Conservation (phyloP, 2,329 filamentous ascomycete species). For the Aureobasidium sp. region DNA sequence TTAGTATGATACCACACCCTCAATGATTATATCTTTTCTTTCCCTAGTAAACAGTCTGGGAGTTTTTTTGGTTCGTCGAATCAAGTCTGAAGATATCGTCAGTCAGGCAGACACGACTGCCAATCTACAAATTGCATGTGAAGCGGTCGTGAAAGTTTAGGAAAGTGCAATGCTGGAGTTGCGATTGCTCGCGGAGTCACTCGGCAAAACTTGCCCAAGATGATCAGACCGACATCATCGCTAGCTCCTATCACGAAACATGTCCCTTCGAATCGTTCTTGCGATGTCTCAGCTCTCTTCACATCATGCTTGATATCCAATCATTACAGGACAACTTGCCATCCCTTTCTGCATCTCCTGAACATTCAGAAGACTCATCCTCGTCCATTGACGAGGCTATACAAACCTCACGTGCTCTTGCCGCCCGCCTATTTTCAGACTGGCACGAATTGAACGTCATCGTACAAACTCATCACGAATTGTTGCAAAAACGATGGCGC, state of each 20-base stretch:
- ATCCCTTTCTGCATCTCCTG: not conserved
- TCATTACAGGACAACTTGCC: not conserved
- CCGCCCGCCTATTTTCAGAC: conserved; percentile 29
- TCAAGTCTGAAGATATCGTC: no score
- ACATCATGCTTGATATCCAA: conserved; percentile 2
- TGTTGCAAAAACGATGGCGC: conserved; percentile 48
- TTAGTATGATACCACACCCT: conserved; percentile 14
- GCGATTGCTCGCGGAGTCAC: no score
- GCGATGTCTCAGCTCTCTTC: not conserved
- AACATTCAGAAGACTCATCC: not conserved
- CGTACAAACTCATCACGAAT: conserved; percentile 44
- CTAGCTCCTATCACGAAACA: not conserved
- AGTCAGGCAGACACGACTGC: no score
- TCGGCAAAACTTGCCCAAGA: not conserved
- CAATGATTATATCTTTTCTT: conserved; percentile 1
- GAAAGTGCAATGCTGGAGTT: no score
- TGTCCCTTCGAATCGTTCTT: not conserved
- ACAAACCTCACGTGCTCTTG: not conserved
- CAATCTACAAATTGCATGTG: no score
- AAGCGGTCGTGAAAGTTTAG: no score
- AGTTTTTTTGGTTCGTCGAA: no score
- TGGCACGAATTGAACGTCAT: conserved; percentile 37
- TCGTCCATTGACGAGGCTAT: not conserved
- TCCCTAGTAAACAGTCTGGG: no score
- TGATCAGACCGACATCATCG: not conserved